Evolutionary conservation across 1,139 yeast genomes (phyloP).

Genomic region (Yamadazyma songkhlaensis): DNA sequence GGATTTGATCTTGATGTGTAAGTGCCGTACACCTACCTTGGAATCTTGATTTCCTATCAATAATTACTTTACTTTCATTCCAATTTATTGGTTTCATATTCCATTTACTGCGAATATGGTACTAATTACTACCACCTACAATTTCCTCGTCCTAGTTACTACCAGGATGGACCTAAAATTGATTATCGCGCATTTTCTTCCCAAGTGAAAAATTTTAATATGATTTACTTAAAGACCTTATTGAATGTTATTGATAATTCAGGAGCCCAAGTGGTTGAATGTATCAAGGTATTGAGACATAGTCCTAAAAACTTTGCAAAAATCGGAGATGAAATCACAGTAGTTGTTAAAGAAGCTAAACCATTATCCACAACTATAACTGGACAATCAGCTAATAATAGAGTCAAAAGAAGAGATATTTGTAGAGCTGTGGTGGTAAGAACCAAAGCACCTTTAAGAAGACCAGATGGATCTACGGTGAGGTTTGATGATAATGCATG

Average conservation of each 20-base stretch:
- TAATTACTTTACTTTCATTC: constrained; percentile 27
- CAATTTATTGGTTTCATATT: constrained; percentile 15
- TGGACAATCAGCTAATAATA: constrained; percentile 68
- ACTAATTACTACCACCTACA: background rate
- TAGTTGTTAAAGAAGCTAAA: constrained; percentile 90
- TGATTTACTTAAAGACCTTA: constrained; percentile 88
- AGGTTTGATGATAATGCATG: constrained; percentile 97
- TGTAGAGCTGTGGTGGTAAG: constrained; percentile 95
- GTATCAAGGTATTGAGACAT: constrained; percentile 91
- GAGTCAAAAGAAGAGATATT: constrained; percentile 93
- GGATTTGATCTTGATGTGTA: constrained; percentile 33
- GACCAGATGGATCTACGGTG: constrained; percentile 85
- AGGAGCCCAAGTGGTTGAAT: constrained; percentile 93
- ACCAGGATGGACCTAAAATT: background rate
- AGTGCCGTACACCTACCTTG: constrained; percentile 54
- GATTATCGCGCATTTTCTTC: background rate
- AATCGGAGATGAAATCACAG: constrained; percentile 90
- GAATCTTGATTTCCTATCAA: constrained; percentile 56
- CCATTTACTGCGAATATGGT: background rate
- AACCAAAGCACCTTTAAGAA: constrained; percentile 79
- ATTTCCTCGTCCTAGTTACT: too few species aligned
- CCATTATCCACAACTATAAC: constrained; percentile 62
- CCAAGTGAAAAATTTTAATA: constrained; percentile 19
- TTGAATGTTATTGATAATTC: constrained; percentile 91
- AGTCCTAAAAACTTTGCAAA: constrained; percentile 80